phyloP scores from a whole-genome alignment of 495 filamentous ascomycete genomes.

The Polyplosphaeria fusca region DNA sequence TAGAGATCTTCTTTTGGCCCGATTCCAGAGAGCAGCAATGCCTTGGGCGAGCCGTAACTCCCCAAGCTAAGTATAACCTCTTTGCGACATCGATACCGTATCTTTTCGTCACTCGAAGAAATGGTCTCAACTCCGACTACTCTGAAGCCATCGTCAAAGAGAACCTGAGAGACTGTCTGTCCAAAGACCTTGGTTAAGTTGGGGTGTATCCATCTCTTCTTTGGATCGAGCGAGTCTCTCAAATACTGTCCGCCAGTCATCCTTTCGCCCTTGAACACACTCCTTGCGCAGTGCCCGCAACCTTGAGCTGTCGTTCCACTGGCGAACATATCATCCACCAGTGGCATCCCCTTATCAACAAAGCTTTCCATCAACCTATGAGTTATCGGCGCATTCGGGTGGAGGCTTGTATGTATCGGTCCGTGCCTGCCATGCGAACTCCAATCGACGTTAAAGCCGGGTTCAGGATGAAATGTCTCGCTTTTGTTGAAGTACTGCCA shows the following conservation, averaged over 20 bases:
- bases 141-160: neutral
- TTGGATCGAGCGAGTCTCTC: neutral
- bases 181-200: conserved; percentile 3
- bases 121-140: neutral
- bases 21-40: conserved; percentile 12
- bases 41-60: neutral
- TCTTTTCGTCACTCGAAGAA: neutral
- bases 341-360: neutral
- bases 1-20: conserved; percentile 2
- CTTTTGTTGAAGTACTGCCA: conserved; percentile 56
- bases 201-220: neutral
- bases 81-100: neutral
- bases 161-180: neutral
- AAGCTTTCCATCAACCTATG: conserved; percentile 3
- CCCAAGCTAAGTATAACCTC: conserved; percentile 20
- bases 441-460: conserved; percentile 34
- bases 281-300: conserved; percentile 7
- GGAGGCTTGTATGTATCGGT: neutral
- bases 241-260: neutral
- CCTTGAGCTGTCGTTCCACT: conserved; percentile 34
- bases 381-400: conserved; percentile 4
- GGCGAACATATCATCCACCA: conserved; percentile 2
- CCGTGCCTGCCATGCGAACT: conserved; percentile 43
- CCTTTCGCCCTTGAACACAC: neutral
- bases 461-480: conserved; percentile 55